phyloP scores from a whole-genome alignment of 73 alveolate genomes.

The Loxodes magnus region DNA sequence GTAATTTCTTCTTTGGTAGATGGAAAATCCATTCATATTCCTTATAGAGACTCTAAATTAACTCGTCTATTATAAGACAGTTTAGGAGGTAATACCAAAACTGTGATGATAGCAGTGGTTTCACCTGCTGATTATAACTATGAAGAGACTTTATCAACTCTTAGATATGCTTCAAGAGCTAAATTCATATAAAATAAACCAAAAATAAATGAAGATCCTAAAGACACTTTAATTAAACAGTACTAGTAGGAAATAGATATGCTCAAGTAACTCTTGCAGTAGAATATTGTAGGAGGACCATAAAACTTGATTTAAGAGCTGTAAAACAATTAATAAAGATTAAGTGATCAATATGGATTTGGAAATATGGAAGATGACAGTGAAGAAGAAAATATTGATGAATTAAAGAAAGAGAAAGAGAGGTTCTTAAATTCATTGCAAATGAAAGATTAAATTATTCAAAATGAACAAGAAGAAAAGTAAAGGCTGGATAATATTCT shows the following conservation, averaged over 20 bases:
- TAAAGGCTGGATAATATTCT: slow-evolving; percentile 15
- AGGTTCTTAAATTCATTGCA: neutral
- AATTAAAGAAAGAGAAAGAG: neutral
- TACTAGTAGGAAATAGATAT: slow-evolving; percentile 73
- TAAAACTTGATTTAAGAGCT: neutral
- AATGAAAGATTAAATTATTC: slow-evolving; percentile 7
- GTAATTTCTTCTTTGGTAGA: slow-evolving; percentile 76
- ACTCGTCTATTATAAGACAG: slow-evolving; percentile 69
- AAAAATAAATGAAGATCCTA: slow-evolving; percentile 81
- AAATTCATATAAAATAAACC: slow-evolving; percentile 76
- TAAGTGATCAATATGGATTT: neutral
- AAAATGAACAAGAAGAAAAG: slow-evolving; percentile 14
- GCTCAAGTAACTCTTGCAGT: slow-evolving; percentile 43
- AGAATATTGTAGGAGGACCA: slow-evolving; percentile 20
- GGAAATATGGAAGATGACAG: neutral
- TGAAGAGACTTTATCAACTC: slow-evolving; percentile 74
- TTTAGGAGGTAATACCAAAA: slow-evolving; percentile 79
- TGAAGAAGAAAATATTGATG: neutral
- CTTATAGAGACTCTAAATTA: slow-evolving; percentile 75
- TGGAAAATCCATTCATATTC: slow-evolving; percentile 58
- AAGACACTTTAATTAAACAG: slow-evolving; percentile 65
- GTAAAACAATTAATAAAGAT: neutral
- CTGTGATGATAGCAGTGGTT: slow-evolving; percentile 81
- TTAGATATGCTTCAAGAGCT: slow-evolving; percentile 81
- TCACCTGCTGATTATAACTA: slow-evolving; percentile 82